Evolutionary conservation across 2,329 filamentous ascomycete species (phyloP).

Genomic region (Aspergillus brunneoviolaceus): DNA sequence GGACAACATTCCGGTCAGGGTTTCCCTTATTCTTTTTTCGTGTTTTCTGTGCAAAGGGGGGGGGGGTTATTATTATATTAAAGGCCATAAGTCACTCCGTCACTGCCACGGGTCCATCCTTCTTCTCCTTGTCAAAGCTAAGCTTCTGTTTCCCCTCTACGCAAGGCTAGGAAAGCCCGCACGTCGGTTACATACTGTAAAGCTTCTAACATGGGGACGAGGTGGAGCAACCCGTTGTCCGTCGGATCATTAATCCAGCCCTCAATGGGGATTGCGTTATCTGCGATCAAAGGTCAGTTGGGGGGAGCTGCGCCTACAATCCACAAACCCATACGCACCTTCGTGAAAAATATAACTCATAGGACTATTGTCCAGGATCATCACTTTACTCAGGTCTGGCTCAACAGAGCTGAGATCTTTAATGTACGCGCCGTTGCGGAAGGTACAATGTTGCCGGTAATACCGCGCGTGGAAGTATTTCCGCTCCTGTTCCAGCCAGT

Average conservation of each 20-base stretch:
- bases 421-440: slow-evolving; percentile 93
- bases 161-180: slow-evolving; percentile 80
- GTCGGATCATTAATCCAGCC: slow-evolving; percentile 99
- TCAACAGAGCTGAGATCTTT: slow-evolving; percentile 96
- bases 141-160: slow-evolving; percentile 69
- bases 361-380: slow-evolving; percentile 98
- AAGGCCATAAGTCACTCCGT: neutral
- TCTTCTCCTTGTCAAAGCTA: slow-evolving; percentile 16
- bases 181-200: slow-evolving; percentile 97
- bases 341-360: slow-evolving; percentile 98
- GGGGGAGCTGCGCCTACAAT: neutral
- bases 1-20: neutral
- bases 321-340: slow-evolving; percentile 58
- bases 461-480: slow-evolving; percentile 94
- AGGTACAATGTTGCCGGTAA: slow-evolving; percentile 96
- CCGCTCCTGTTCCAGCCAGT: slow-evolving; percentile 94
- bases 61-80: neutral
- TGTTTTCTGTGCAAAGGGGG: neutral
- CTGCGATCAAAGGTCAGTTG: slow-evolving; percentile 49
- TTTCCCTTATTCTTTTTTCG: slow-evolving; percentile 2
- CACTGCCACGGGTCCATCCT: neutral
- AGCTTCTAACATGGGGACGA: slow-evolving; percentile 88
- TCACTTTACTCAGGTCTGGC: slow-evolving; percentile 94
- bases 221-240: slow-evolving; percentile 88
- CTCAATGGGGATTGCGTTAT: slow-evolving; percentile 98